A percentile compares a stretch with the other conserved stretches of the same genome.
These are phyloP conservation scores for Neurospora sp. DNA, from an alignment of 495 filamentous ascomycete species.

Conservation along the genomic window DNA sequence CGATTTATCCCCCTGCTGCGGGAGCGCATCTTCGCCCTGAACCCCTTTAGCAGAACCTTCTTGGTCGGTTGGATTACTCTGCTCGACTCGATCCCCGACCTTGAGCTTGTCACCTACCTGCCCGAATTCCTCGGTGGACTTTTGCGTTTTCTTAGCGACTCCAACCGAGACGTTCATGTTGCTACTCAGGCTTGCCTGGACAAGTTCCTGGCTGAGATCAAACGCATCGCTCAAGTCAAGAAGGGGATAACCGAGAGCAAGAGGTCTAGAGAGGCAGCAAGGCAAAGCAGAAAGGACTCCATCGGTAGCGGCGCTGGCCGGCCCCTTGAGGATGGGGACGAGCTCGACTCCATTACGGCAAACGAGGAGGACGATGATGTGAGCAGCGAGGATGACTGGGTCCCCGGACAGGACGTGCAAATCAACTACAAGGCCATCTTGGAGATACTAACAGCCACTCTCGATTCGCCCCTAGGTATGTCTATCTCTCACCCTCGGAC, in stretches of 20 bases:
- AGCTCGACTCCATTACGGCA: slow-evolving; percentile 48
- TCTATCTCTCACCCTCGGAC: neutral
- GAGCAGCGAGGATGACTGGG: slow-evolving; percentile 80
- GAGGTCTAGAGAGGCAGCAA: slow-evolving; percentile 58
- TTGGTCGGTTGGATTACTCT: slow-evolving; percentile 93
- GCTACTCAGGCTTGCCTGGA: slow-evolving; percentile 87
- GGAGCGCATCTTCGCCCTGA: slow-evolving; percentile 86
- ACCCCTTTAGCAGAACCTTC: slow-evolving; percentile 90
- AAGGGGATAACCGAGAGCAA: slow-evolving; percentile 83
- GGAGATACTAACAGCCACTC: slow-evolving; percentile 82
- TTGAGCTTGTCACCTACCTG: slow-evolving; percentile 87
- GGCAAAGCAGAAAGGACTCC: slow-evolving; percentile 52
- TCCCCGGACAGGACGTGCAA: slow-evolving; percentile 93
- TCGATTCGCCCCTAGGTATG: slow-evolving; percentile 73
- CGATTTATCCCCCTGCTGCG: slow-evolving; percentile 87
- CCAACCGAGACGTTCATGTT: slow-evolving; percentile 85
- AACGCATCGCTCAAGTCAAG: slow-evolving; percentile 83
- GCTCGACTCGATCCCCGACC: slow-evolving; percentile 91
- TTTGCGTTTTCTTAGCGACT: slow-evolving; percentile 84
- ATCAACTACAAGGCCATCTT: slow-evolving; percentile 88
- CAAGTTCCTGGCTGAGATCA: slow-evolving; percentile 87
- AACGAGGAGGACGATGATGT: slow-evolving; percentile 47
- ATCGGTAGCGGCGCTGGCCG: slow-evolving; percentile 50
- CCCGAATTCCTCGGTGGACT: slow-evolving; percentile 87
- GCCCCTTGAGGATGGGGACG: slow-evolving; percentile 33